These are phyloP conservation scores for Schizosaccharomyces lindneri DNA, from an alignment of 805 yeast genomes.

Conservation along the genomic window DNA sequence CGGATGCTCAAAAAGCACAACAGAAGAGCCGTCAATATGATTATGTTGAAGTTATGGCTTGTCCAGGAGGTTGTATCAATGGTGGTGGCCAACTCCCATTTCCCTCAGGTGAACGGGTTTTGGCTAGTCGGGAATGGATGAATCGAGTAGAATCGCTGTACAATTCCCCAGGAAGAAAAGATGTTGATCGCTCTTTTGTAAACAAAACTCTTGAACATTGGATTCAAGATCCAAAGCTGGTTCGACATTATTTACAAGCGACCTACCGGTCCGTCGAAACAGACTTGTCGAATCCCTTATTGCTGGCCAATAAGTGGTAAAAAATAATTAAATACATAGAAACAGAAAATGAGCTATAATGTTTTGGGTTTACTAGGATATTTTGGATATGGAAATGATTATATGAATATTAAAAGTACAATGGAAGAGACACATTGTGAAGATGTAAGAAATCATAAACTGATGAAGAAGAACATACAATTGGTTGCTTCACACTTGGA, in stretches of 20 bases:
- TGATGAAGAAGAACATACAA: too few species aligned
- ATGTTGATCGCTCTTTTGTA: not conserved
- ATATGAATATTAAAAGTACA: not conserved
- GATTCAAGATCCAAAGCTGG: not conserved
- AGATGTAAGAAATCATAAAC: too few species aligned
- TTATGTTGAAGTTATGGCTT: slow-evolving; percentile 88
- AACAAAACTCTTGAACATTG: not conserved
- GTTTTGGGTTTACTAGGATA: not conserved
- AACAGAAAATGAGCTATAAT: not conserved
- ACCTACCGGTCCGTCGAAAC: not conserved
- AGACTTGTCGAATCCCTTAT: not conserved
- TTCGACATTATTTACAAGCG: not conserved
- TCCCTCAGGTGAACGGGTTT: not conserved
- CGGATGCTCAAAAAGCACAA: slow-evolving; percentile 8
- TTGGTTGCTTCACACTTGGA: too few species aligned
- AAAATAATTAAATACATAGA: not conserved
- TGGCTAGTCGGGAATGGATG: slow-evolving; percentile 1
- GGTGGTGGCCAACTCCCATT: slow-evolving; percentile 68
- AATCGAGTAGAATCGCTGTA: not conserved
- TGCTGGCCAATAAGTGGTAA: not conserved
- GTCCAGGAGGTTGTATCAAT: slow-evolving; percentile 92
- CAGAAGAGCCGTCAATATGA: slow-evolving; percentile 22
- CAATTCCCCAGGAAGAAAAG: not conserved
- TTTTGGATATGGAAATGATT: not conserved
- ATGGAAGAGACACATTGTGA: too few species aligned